Evolutionary conservation across 176 grass and related monocot genomes (phyloP).

Genomic region (Luzula sylvatica): DNA sequence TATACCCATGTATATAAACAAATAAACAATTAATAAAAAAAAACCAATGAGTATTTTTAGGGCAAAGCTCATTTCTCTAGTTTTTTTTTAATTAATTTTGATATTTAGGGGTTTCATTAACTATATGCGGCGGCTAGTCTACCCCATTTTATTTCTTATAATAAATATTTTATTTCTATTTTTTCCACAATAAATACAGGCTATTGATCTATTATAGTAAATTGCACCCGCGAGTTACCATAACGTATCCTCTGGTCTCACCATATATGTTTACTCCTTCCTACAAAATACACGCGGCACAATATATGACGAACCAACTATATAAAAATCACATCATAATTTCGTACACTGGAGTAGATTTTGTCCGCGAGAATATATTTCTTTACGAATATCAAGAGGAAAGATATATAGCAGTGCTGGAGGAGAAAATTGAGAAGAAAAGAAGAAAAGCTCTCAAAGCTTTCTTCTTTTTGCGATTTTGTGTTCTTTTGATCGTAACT

Average conservation of each 20-base stretch:
- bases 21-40: too few species aligned
- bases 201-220: neutral
- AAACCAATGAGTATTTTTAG: too few species aligned
- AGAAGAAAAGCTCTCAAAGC: conserved; percentile 13
- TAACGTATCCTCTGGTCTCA: neutral
- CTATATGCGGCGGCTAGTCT: too few species aligned
- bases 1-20: too few species aligned
- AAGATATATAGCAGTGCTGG: neutral
- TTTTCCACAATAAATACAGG: neutral
- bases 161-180: too few species aligned
- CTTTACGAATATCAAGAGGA: neutral
- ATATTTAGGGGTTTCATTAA: too few species aligned
- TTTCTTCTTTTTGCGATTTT: neutral
- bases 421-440: neutral
- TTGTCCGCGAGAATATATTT: neutral
- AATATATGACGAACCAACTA: neutral
- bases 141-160: too few species aligned
- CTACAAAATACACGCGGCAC: neutral
- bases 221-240: conserved; percentile 7
- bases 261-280: neutral
- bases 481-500: too few species aligned
- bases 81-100: too few species aligned
- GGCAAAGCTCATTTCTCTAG: too few species aligned
- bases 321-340: neutral
- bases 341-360: conserved; percentile 1